Percentiles rank a stretch among this genome's conserved stretches.
These are phyloP conservation scores for Magnusiomyces sp. DNA, from an alignment of 1,139 yeast genomes.

Conservation along the genomic window DNA sequence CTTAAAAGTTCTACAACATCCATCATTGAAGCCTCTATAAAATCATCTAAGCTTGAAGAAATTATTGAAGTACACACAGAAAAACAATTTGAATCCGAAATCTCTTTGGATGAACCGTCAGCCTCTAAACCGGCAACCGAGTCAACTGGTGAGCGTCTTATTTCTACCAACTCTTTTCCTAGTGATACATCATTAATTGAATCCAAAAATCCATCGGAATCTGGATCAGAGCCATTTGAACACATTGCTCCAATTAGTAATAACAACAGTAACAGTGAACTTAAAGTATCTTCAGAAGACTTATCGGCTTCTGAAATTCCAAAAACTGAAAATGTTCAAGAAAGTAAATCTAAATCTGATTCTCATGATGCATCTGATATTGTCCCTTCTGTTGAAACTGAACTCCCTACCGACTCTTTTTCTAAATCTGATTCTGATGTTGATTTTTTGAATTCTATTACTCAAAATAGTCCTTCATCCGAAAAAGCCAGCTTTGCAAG, in stretches of 20 bases:
- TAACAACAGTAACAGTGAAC: too few species aligned
- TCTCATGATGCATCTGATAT: not conserved
- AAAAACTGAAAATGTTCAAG: too few species aligned
- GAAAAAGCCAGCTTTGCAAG: not conserved
- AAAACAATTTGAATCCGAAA: not conserved
- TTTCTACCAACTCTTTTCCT: too few species aligned
- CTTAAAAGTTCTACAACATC: not conserved
- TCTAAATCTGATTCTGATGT: not conserved
- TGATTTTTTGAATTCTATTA: not conserved
- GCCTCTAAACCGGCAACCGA: not conserved
- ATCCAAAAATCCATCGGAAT: too few species aligned
- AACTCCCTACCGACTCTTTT: not conserved
- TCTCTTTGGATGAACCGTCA: not conserved
- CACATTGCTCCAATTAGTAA: too few species aligned
- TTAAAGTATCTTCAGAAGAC: too few species aligned
- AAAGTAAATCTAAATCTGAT: too few species aligned
- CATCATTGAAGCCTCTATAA: not conserved
- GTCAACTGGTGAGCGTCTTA: not conserved
- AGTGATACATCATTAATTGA: too few species aligned
- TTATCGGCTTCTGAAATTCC: too few species aligned
- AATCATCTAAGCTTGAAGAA: not conserved
- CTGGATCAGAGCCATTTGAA: too few species aligned
- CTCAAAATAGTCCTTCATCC: not conserved
- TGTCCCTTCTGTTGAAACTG: not conserved
- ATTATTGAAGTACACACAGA: not conserved